These are phyloP conservation scores for Diaporthe sp. DNA, from an alignment of 2,329 filamentous ascomycete genomes.

Conservation along the genomic window DNA sequence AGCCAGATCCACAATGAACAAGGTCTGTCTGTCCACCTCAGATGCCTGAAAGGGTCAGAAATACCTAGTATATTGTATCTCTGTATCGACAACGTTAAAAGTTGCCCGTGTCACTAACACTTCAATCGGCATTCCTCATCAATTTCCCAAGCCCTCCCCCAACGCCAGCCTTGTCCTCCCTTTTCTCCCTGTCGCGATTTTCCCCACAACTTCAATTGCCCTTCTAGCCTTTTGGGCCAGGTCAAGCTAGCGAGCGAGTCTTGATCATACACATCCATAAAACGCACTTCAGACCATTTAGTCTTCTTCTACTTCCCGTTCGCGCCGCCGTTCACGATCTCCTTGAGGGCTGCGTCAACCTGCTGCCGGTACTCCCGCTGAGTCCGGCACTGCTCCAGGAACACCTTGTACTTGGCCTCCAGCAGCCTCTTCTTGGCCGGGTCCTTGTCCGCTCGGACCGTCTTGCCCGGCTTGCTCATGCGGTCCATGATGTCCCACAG, in stretches of 20 bases:
- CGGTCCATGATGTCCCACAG: conserved; percentile 98
- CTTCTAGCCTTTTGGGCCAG: background rate
- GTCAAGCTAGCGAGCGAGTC: background rate
- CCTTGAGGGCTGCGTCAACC: conserved; percentile 74
- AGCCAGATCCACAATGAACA: background rate
- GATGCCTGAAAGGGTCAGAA: background rate
- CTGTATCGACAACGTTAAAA: background rate
- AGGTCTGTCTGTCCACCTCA: background rate
- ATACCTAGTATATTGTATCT: background rate
- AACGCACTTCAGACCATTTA: background rate
- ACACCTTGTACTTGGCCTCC: conserved; percentile 93
- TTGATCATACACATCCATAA: background rate
- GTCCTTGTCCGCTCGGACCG: conserved; percentile 82
- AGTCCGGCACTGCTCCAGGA: conserved; percentile 89
- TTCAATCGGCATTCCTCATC: background rate
- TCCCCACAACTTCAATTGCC: background rate
- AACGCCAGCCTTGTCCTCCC: background rate
- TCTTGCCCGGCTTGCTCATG: conserved; percentile 93
- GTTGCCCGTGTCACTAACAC: background rate
- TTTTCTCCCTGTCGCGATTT: background rate
- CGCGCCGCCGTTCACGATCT: conserved; percentile 33
- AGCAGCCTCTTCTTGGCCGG: conserved; percentile 83
- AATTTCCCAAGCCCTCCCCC: background rate
- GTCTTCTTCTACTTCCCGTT: conserved; percentile 46
- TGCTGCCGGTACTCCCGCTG: conserved; percentile 86